Base-by-base conservation (phyloP, 257 asterid genomes). In the Lavandula angustifolia region DNA sequence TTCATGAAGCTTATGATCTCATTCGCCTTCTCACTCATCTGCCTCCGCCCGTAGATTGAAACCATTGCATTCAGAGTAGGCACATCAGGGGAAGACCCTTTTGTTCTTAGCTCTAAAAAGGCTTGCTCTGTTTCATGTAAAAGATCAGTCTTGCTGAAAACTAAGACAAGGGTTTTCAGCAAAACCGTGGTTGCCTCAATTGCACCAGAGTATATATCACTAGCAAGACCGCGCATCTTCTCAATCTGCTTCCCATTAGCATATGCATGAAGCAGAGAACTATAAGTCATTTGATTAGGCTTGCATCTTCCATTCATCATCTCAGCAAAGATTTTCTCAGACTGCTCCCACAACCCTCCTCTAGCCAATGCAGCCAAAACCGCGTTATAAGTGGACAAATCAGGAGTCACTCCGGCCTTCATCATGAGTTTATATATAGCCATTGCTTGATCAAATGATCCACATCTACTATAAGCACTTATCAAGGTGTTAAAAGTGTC, bases 401-500 rank as follows among this genome's bases (percentile, higher is more conserved):
- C 99, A 0, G 99, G 99, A 29, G 80, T 49, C 17, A 92, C 87
- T 61, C 87, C 91, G 2, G 97, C 90, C 75, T 87, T 90, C 58
- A 87, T 43, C 98, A 87, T 85, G 44, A 80, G 84, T 76, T 85
- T 83, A 66, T 92, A 92, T 60, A 92, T 82, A 54, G 75, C 70
- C 96, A 89, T 85, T 32, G 99, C 95, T 56, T 87, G 96, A 6
- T 84, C 97, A 31, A 89, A 82, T 37, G 81, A 71, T 54, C 99
- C 97, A 78, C 99, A 89, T 47, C 95, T 73, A 71, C 99, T 92
- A 67, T 92, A 87, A 61, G 96, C 91, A 71, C 97, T 76, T 60
- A 89, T 87, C 22, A 92, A 76, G n/a, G 98, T 87, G 72, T 89
- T 92, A 47, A 92, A 92, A 64, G 98, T 92, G 76, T 92, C 96